phyloP scores from a whole-genome alignment of 1,284 basidiomycete species.

The Cryptococcus sp. region DNA sequence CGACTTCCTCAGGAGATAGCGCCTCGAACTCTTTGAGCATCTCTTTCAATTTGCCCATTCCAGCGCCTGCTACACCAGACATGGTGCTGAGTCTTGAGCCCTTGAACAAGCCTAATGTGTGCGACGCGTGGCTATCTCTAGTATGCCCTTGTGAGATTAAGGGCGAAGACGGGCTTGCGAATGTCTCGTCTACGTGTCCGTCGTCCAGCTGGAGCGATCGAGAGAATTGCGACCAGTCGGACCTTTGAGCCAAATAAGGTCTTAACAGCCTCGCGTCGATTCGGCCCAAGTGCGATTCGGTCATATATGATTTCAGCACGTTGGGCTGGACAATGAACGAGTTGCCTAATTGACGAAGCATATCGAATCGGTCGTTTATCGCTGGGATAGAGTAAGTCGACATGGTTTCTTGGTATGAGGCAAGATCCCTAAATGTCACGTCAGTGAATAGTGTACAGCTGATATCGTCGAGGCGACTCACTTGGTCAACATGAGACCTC shows the following conservation, averaged over 20 bases:
- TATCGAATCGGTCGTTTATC: slow-evolving; percentile 94
- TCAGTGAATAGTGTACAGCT: slow-evolving; percentile 4
- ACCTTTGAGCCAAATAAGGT: slow-evolving; percentile 87
- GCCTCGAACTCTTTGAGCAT: slow-evolving; percentile 52
- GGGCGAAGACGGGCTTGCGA: slow-evolving; percentile 6
- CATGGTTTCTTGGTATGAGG: slow-evolving; percentile 92
- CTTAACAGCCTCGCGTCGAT: slow-evolving; percentile 85
- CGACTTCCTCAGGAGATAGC: slow-evolving; percentile 21
- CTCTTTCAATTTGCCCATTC: slow-evolving; percentile 48
- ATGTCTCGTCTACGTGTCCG: slow-evolving; percentile 13
- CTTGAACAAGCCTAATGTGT: slow-evolving; percentile 10
- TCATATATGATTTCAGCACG: slow-evolving; percentile 88
- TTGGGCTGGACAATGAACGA: slow-evolving; percentile 93
- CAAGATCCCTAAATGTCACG: slow-evolving; percentile 72
- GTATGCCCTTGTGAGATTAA: slow-evolving; percentile 8
- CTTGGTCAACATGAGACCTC: slow-evolving; percentile 98
- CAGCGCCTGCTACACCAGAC: slow-evolving; percentile 47
- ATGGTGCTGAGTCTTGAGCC: slow-evolving; percentile 40
- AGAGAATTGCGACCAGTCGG: slow-evolving; percentile 64
- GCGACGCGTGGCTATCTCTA: neutral
- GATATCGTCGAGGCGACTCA: slow-evolving; percentile 53
- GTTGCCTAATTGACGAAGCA: slow-evolving; percentile 96
- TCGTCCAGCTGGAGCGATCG: slow-evolving; percentile 46
- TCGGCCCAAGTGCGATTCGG: slow-evolving; percentile 84
- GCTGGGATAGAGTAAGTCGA: slow-evolving; percentile 76